Evolutionary conservation across 805 yeast genomes (phyloP).

Genomic region (Candida berthetii): DNA sequence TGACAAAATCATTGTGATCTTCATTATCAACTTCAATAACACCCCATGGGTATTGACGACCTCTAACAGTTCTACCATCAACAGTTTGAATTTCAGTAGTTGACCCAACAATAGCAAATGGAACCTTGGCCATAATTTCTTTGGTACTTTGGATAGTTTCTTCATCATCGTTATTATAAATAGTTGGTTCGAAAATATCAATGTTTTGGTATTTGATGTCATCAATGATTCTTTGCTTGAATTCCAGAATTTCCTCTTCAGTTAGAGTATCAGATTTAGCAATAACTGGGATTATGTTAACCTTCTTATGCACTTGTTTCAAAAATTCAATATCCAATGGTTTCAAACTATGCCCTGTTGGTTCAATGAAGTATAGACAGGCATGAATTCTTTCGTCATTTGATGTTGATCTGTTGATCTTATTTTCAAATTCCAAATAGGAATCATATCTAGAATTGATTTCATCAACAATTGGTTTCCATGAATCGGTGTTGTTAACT

Average conservation of each 20-base stretch:
- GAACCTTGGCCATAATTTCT: conserved; percentile 65
- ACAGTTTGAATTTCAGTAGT: conserved; percentile 58
- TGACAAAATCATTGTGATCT: conserved; percentile 86
- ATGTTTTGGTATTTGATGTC: conserved; percentile 76
- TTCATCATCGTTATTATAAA: conserved; percentile 78
- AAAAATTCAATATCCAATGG: conserved; percentile 86
- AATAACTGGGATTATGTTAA: conserved; percentile 89
- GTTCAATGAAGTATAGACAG: conserved; percentile 88
- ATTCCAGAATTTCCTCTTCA: conserved; percentile 72
- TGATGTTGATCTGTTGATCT: conserved; percentile 63
- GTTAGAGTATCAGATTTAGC: conserved; percentile 93
- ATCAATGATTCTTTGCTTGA: conserved; percentile 70
- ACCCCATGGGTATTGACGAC: conserved; percentile 97
- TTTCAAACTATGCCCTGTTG: conserved; percentile 90
- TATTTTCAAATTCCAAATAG: conserved; percentile 85
- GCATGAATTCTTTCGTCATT: conserved; percentile 90
- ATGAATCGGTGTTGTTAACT: conserved; percentile 69
- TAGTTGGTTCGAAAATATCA: conserved; percentile 69
- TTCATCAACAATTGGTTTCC: conserved; percentile 92
- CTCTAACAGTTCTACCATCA: conserved; percentile 81
- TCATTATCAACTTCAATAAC: conserved; percentile 92
- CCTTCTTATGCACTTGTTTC: conserved; percentile 83
- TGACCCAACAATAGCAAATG: conserved; percentile 94
- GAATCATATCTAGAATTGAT: conserved; percentile 81
- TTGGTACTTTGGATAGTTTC: conserved; percentile 65